These are phyloP conservation scores for Annulohypoxylon moriforme DNA, from an alignment of 495 filamentous ascomycete species.

Conservation along the genomic window DNA sequence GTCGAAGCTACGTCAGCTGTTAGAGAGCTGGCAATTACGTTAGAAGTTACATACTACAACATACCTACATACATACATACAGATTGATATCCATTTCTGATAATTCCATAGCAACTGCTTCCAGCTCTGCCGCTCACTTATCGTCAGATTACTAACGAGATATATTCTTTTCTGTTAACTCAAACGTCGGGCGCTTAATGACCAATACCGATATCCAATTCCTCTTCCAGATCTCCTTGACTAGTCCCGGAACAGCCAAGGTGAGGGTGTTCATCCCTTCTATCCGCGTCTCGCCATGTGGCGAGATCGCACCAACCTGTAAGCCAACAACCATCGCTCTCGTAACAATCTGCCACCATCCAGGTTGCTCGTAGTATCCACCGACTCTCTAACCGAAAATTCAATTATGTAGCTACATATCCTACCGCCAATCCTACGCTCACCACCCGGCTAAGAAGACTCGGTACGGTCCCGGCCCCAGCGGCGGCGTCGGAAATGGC, in stretches of 20 bases:
- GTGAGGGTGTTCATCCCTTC: conserved; percentile 54
- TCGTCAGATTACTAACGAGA: conserved; percentile 11
- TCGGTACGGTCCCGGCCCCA: conserved; percentile 67
- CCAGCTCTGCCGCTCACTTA: conserved; percentile 26
- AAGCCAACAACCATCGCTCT: conserved; percentile 45
- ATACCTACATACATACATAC: neutral
- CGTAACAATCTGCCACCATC: neutral
- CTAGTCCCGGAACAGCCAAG: conserved; percentile 26
- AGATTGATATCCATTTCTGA: neutral
- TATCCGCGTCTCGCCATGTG: conserved; percentile 77
- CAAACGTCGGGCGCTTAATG: neutral
- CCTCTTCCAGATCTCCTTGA: conserved; percentile 13
- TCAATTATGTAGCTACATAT: conserved; percentile 79
- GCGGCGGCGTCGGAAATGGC: conserved; percentile 68
- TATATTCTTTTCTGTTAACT: neutral
- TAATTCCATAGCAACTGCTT: neutral
- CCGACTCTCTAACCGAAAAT: neutral
- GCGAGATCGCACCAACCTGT: conserved; percentile 99
- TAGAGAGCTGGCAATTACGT: conserved; percentile 23
- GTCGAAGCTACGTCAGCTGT: conserved; percentile 49
- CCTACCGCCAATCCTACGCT: conserved; percentile 97
- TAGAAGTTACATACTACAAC: neutral
- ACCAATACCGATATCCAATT: conserved; percentile 13
- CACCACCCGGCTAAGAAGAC: conserved; percentile 92
- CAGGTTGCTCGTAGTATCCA: conserved; percentile 4